Conservation (phyloP, 2,329 filamentous ascomycete species). For the Aspergillus neotritici region DNA sequence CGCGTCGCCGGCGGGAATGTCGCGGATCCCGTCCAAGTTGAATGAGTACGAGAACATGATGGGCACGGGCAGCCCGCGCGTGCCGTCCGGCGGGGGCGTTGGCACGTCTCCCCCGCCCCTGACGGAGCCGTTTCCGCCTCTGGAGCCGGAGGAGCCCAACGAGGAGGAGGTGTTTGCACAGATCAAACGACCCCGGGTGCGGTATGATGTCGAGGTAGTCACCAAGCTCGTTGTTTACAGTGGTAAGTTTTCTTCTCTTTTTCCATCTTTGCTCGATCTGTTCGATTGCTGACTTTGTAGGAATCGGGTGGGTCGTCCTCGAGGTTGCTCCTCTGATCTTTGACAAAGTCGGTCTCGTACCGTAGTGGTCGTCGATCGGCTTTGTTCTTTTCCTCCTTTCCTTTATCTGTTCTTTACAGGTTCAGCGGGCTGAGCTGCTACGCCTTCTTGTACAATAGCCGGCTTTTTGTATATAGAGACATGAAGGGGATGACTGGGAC, state of each 20-base stretch:
- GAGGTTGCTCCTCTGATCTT: neutral
- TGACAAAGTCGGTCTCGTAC: no score
- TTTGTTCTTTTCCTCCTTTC: neutral
- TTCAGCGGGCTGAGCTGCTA: slow-evolving; percentile 6
- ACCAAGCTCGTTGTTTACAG: slow-evolving; percentile 94
- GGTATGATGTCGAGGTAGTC: slow-evolving; percentile 98
- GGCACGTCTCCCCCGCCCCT: slow-evolving; percentile 23
- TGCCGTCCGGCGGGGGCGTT: slow-evolving; percentile 25
- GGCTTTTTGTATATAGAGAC: neutral
- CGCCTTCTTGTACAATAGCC: slow-evolving; percentile 4
- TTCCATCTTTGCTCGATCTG: neutral
- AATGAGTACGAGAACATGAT: slow-evolving; percentile 68
- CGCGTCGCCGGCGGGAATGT: slow-evolving; percentile 34
- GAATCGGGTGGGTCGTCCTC: neutral
- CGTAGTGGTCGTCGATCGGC: neutral
- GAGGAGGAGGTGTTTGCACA: slow-evolving; percentile 78
- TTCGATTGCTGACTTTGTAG: neutral
- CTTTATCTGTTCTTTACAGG: neutral
- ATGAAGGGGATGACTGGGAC: no score
- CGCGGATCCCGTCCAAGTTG: slow-evolving; percentile 46
- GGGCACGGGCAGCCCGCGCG: slow-evolving; percentile 56
- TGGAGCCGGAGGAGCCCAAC: slow-evolving; percentile 43
- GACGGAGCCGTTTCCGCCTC: slow-evolving; percentile 23
- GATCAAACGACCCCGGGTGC: slow-evolving; percentile 77
- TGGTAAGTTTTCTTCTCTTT: slow-evolving; percentile 51